Base-by-base conservation (phyloP, 208 protist genomes). In the Spongospora subterranea region DNA sequence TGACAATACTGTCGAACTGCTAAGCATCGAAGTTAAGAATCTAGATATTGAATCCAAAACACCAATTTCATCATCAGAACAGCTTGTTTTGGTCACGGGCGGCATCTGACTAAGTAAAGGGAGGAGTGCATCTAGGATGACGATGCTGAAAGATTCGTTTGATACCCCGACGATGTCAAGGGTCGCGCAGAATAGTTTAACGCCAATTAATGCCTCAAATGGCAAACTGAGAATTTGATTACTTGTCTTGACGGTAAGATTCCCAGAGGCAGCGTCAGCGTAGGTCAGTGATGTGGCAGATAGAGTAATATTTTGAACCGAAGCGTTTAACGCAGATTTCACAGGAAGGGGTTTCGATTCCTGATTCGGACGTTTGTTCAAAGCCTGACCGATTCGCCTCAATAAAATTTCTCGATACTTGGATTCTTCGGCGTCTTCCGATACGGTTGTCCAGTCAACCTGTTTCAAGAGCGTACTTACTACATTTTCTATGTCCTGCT, bases 31-130 rank as follows among this genome's bases (percentile, higher is more conserved):
- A 20, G 40, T 82, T n/a, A 82, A 43, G n/a, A 82, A 82, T n/a
- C 71, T 35, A n/a, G 71, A 82, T 35, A 82, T 82, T 43, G 71
- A 35, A 43, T 82, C 71, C 13, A 82, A n/a, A 13, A 82, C 71
- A 6, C 71, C 71, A n/a, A 82, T 35, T 20, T 82, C 71, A n/a
- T 82, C 71, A 13, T 6, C 6, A 6, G 71, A 65, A n/a, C n/a
- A n/a, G n/a, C n/a, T n/a, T 29, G 54, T 39, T n/a, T 82, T 82
- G 6, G 71, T 35, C n/a, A 35, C 40, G 35, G 71, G 6, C 35
- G 71, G 35, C 71, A 82, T 82, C 71, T 35, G 6, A 35, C 17
- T 40, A 13, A 82, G 71, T n/a, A 82, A n/a, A 6, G 71, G 71
- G 11, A 82, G 71, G 6, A 82, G n/a, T 6, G 40, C 6, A 20